These are phyloP conservation scores for Lodderomyces beijingensis DNA, from an alignment of 1,139 yeast genomes.

Conservation along the genomic window DNA sequence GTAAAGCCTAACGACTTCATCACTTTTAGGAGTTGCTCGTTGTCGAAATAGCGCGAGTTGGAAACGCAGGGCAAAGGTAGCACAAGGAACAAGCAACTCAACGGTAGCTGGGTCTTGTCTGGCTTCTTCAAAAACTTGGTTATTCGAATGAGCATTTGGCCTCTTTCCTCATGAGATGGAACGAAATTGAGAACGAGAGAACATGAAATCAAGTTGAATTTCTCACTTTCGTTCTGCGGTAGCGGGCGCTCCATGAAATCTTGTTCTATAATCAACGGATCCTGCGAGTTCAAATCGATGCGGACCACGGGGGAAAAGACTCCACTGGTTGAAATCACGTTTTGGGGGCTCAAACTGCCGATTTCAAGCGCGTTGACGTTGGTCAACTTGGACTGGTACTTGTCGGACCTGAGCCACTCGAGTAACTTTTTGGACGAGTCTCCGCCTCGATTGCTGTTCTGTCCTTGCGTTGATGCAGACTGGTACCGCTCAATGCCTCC, in stretches of 20 bases:
- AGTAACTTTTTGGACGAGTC: conserved; percentile 78
- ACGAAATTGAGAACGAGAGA: conserved; percentile 88
- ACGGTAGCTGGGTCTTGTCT: conserved; percentile 11
- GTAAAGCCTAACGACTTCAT: conserved; percentile 59
- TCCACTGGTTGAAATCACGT: conserved; percentile 59
- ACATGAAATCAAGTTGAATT: conserved; percentile 68
- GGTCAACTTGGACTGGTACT: conserved; percentile 12
- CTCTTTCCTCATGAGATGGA: conserved; percentile 65
- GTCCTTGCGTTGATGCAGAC: conserved; percentile 85
- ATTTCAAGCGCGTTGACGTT: conserved; percentile 61
- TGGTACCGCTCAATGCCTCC: conserved; percentile 80
- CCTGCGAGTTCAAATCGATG: conserved; percentile 81
- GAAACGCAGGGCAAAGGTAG: conserved; percentile 81
- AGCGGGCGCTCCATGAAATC: conserved; percentile 79
- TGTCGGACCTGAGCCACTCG: conserved; percentile 51
- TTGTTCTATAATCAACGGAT: conserved; percentile 64
- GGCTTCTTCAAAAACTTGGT: conserved; percentile 49
- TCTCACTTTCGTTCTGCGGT: conserved; percentile 42
- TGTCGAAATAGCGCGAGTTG: conserved; percentile 75
- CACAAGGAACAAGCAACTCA: conserved; percentile 61
- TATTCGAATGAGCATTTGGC: conserved; percentile 68
- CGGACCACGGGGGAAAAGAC: conserved; percentile 48
- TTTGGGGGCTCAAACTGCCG: conserved; percentile 70
- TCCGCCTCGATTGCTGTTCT: conserved; percentile 73
- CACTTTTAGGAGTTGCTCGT: conserved; percentile 38